These are phyloP conservation scores for Catunica adiposa DNA, from an alignment of 2,329 filamentous ascomycete genomes.

Conservation along the genomic window DNA sequence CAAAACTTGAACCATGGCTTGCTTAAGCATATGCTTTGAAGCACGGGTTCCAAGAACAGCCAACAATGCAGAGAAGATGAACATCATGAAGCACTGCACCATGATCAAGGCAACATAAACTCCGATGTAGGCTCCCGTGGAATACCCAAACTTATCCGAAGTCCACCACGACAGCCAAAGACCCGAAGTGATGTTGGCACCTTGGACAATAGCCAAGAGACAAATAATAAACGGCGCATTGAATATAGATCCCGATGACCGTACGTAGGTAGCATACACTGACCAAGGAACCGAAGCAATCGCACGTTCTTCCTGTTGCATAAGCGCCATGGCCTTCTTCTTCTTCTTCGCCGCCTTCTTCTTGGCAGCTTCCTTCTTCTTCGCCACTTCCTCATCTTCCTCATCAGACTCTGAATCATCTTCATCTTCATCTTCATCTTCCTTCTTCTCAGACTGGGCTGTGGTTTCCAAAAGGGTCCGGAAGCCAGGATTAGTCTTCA, in stretches of 20 bases:
- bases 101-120: slow-evolving; percentile 55
- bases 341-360: slow-evolving; percentile 34
- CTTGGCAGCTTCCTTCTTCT: slow-evolving; percentile 26
- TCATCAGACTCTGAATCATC: slow-evolving; percentile 29
- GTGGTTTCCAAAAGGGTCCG: slow-evolving; percentile 72
- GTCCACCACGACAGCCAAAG: slow-evolving; percentile 95
- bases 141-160: slow-evolving; percentile 53
- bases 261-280: slow-evolving; percentile 64
- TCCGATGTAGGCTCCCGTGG: slow-evolving; percentile 55
- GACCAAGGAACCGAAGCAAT: slow-evolving; percentile 62
- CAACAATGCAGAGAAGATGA: slow-evolving; percentile 61
- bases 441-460: slow-evolving; percentile 47
- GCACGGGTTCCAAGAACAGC: slow-evolving; percentile 66
- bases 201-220: slow-evolving; percentile 57
- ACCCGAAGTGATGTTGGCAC: slow-evolving; percentile 71
- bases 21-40: slow-evolving; percentile 65
- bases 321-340: slow-evolving; percentile 45
- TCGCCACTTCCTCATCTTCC: slow-evolving; percentile 22
- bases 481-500: slow-evolving; percentile 63
- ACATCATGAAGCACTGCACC: slow-evolving; percentile 57
- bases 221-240: slow-evolving; percentile 48
- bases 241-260: slow-evolving; percentile 54
- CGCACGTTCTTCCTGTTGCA: slow-evolving; percentile 57
- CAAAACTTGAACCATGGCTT: slow-evolving; percentile 63
- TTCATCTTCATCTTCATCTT: slow-evolving; percentile 35